Evolutionary conservation across 495 filamentous ascomycete genomes (phyloP).

Genomic region (Neurospora sp.): DNA sequence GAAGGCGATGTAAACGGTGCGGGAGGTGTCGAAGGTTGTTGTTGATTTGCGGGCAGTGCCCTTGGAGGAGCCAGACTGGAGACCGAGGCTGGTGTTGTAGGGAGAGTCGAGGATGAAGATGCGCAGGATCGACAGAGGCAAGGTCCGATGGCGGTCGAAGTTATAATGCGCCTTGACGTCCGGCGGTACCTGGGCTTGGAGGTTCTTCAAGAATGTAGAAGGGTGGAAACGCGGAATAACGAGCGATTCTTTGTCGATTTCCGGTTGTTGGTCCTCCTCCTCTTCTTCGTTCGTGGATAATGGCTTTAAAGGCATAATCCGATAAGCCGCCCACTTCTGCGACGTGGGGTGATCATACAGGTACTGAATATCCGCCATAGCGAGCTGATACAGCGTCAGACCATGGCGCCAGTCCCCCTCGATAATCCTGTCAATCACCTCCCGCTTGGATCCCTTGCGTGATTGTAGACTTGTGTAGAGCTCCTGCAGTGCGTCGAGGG

Average conservation of each 20-base stretch:
- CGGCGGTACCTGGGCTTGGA: slow-evolving; percentile 62
- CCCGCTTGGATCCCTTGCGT: slow-evolving; percentile 58
- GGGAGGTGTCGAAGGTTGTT: slow-evolving; percentile 42
- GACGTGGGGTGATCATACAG: slow-evolving; percentile 65
- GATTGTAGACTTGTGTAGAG: slow-evolving; percentile 45
- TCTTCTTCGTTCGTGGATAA: slow-evolving; percentile 22
- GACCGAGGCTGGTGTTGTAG: slow-evolving; percentile 47
- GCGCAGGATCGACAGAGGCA: slow-evolving; percentile 61
- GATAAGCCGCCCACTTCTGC: slow-evolving; percentile 67
- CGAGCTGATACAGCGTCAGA: slow-evolving; percentile 65
- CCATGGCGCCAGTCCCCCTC: slow-evolving; percentile 79
- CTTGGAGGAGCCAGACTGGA: slow-evolving; percentile 45
- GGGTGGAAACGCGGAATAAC: slow-evolving; percentile 65
- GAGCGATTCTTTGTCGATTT: slow-evolving; percentile 33
- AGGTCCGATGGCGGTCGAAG: slow-evolving; percentile 49
- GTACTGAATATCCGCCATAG: slow-evolving; percentile 69
- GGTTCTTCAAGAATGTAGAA: slow-evolving; percentile 58
- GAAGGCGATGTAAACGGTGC: slow-evolving; percentile 67
- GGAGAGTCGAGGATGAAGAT: slow-evolving; percentile 66
- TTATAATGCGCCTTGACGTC: slow-evolving; percentile 75
- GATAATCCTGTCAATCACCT: slow-evolving; percentile 64
- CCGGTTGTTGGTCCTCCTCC: slow-evolving; percentile 8
- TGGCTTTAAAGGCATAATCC: slow-evolving; percentile 34
- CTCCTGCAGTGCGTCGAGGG: slow-evolving; percentile 50
- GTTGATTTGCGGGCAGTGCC: slow-evolving; percentile 10